These are phyloP conservation scores for Uncinocarpus reesii DNA, from an alignment of 2,329 filamentous ascomycete genomes.

Conservation along the genomic window DNA sequence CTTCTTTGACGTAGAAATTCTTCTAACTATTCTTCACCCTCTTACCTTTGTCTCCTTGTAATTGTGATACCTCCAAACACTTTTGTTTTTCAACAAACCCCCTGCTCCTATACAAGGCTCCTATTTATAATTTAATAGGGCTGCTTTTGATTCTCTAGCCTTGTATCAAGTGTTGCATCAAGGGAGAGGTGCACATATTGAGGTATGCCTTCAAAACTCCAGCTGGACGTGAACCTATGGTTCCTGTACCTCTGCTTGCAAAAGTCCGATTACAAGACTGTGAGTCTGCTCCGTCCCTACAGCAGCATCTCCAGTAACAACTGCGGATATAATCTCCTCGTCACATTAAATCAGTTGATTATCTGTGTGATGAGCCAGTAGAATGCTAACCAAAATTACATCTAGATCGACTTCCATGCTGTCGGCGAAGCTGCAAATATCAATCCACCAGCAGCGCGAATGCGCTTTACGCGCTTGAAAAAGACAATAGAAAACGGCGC, in stretches of 20 bases:
- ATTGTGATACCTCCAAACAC: background rate
- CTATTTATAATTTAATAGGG: too few species aligned
- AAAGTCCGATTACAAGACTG: slow-evolving; percentile 31
- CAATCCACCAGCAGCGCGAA: slow-evolving; percentile 31
- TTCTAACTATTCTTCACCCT: background rate
- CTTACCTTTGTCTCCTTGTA: background rate
- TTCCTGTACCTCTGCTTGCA: slow-evolving; percentile 38
- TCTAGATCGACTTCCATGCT: slow-evolving; percentile 33
- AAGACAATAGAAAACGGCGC: slow-evolving; percentile 20
- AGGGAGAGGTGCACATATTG: background rate
- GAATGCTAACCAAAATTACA: background rate
- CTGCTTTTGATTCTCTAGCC: too few species aligned
- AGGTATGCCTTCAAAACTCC: slow-evolving; percentile 32
- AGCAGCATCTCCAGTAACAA: slow-evolving; percentile 14
- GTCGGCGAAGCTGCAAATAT: slow-evolving; percentile 28
- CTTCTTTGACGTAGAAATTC: slow-evolving; percentile 3
- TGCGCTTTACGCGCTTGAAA: slow-evolving; percentile 32
- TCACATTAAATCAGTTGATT: background rate
- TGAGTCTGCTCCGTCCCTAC: slow-evolving; percentile 20
- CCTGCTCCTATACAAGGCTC: background rate
- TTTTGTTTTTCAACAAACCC: background rate
- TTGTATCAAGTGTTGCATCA: background rate
- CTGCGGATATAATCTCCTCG: slow-evolving; percentile 21
- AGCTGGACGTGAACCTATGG: slow-evolving; percentile 32
- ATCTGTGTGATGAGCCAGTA: background rate